Evolutionary conservation across 192 early-diverging fungal genomes (phyloP).

Genomic region (Rhizophagus clarus): DNA sequence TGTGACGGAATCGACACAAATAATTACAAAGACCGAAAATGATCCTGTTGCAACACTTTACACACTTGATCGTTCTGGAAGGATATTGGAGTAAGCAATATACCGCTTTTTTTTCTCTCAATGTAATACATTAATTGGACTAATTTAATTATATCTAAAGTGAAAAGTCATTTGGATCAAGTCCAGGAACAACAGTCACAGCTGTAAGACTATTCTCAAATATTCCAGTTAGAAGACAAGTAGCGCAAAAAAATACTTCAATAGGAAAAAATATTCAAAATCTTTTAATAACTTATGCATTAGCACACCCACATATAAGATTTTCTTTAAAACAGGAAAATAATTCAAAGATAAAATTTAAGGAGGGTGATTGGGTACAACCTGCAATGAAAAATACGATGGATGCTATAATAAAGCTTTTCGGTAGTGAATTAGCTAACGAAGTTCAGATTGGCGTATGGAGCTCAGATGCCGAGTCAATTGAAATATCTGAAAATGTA

Average conservation of each 20-base stretch:
- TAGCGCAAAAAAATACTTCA: constrained; percentile 36
- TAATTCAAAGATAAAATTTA: constrained; percentile 15
- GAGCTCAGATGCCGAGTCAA: not conserved
- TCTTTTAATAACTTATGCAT: constrained; percentile 30
- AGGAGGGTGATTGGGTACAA: not conserved
- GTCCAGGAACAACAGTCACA: constrained; percentile 37
- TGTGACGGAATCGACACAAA: constrained; percentile 32
- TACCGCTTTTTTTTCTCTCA: no score
- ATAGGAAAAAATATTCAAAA: constrained; percentile 34
- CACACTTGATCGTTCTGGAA: constrained; percentile 35
- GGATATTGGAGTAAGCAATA: constrained; percentile 34
- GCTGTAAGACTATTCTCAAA: constrained; percentile 38
- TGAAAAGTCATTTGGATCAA: not conserved
- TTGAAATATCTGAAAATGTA: not conserved
- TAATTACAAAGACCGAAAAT: constrained; percentile 36
- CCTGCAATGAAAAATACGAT: not conserved
- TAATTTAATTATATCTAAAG: not conserved
- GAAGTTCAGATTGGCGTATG: not conserved
- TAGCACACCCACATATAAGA: constrained; percentile 38
- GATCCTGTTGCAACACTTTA: constrained; percentile 42
- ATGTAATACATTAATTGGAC: not conserved
- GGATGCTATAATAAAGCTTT: not conserved
- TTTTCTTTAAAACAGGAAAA: constrained; percentile 31
- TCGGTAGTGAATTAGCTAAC: constrained; percentile 3
- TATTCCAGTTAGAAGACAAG: constrained; percentile 45